Percentiles rank a stretch among this genome's conserved stretches.
Conservation (phyloP, 2,329 filamentous ascomycete genomes). For the Chaetomium olivaceum region DNA sequence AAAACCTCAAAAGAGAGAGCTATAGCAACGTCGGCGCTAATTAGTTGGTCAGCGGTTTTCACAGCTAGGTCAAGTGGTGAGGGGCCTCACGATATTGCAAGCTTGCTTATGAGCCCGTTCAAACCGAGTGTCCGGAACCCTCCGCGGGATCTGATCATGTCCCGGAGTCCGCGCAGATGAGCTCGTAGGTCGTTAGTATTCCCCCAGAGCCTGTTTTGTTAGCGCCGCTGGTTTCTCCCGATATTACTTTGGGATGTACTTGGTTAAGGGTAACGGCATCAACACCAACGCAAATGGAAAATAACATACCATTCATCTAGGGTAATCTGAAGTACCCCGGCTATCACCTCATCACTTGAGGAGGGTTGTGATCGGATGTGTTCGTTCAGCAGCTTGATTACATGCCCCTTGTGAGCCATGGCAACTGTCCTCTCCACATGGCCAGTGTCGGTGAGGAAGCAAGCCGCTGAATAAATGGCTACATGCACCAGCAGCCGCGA, state of each 20-base stretch:
- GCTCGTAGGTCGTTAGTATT: constrained; percentile 46
- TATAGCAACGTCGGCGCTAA: constrained; percentile 50
- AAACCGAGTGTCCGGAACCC: constrained; percentile 49
- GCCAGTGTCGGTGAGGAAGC: constrained; percentile 53
- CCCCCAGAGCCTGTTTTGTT: constrained; percentile 43
- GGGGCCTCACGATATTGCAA: constrained; percentile 48
- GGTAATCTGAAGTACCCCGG: constrained; percentile 51
- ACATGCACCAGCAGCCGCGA: constrained; percentile 52
- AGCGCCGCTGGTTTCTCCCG: background rate
- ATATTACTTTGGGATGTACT: background rate
- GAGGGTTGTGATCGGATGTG: constrained; percentile 43
- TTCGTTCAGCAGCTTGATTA: constrained; percentile 50
- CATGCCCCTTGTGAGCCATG: constrained; percentile 46
- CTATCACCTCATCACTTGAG: constrained; percentile 49
- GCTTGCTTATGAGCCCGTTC: constrained; percentile 50
- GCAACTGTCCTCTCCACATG: constrained; percentile 47
- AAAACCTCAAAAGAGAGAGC: constrained; percentile 50
- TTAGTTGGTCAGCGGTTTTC: background rate
- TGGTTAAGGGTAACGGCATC: background rate
- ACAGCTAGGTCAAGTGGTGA: background rate
- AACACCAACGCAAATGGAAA: background rate
- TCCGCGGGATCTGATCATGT: constrained; percentile 51
- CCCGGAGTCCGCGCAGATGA: constrained; percentile 49
- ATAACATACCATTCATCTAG: constrained; percentile 52
- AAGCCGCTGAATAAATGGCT: constrained; percentile 52